These are phyloP conservation scores for Gracilaria vermiculophylla DNA, from an alignment of 23 red algal genomes.

Conservation along the genomic window DNA sequence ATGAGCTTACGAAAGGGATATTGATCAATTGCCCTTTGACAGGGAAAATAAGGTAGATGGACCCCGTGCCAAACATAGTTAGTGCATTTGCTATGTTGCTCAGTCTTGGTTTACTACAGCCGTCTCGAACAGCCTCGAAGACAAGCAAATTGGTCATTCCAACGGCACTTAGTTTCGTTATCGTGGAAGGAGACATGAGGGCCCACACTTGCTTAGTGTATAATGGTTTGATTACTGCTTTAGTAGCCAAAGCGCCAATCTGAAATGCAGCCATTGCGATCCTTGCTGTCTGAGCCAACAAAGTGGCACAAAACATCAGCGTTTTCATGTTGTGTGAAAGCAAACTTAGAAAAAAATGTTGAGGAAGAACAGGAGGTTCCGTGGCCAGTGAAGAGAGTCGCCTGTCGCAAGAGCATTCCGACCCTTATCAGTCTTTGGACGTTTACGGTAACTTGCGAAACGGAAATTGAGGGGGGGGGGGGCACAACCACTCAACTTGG, in stretches of 20 bases:
- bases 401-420: too few species aligned
- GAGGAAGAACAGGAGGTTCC: too few species aligned
- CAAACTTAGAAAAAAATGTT: neutral
- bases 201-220: neutral
- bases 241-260: neutral
- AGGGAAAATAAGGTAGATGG: neutral
- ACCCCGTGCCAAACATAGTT: conserved; percentile 19
- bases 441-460: too few species aligned
- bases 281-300: neutral
- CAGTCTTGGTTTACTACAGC: neutral
- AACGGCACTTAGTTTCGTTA: neutral
- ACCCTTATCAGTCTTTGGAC: too few species aligned
- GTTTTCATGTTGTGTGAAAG: too few species aligned
- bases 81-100: neutral
- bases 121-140: neutral
- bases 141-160: neutral
- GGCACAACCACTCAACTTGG: too few species aligned
- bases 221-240: neutral
- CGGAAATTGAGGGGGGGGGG: too few species aligned
- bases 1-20: neutral
- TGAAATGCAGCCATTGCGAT: conserved; percentile 6
- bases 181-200: neutral
- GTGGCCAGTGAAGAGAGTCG: too few species aligned
- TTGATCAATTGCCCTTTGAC: neutral
- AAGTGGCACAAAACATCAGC: neutral